Evolutionary conservation across 2,329 filamentous ascomycete genomes (phyloP).

Genomic region (Colletotrichum lini): DNA sequence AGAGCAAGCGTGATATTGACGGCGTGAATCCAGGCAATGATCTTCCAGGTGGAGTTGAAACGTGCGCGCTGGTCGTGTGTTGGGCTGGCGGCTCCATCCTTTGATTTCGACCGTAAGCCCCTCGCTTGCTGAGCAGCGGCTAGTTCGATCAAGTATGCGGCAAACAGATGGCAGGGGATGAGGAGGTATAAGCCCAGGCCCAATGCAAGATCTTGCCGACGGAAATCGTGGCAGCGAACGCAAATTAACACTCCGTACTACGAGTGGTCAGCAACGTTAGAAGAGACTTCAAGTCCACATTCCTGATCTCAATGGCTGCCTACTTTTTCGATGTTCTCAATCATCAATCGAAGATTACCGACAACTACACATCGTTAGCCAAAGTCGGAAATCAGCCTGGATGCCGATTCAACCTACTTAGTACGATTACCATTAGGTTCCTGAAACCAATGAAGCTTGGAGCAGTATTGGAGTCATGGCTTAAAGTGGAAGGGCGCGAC

Average conservation of each 20-base stretch:
- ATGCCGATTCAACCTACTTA: conserved; percentile 69
- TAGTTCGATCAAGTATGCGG: conserved; percentile 91
- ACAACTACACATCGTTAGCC: conserved; percentile 71
- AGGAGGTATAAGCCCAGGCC: conserved; percentile 86
- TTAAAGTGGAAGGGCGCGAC: conserved; percentile 83
- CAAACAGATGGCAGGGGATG: conserved; percentile 90
- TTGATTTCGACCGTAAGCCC: conserved; percentile 70
- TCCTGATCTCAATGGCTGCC: not conserved
- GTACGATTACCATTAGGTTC: conserved; percentile 94
- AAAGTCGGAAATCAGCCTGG: conserved; percentile 13
- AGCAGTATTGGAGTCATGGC: conserved; percentile 80
- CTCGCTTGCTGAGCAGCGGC: conserved; percentile 86
- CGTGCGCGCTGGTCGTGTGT: conserved; percentile 74
- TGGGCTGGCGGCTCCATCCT: conserved; percentile 66
- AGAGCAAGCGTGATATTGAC: conserved; percentile 88
- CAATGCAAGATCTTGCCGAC: conserved; percentile 80
- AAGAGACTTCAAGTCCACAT: conserved; percentile 16
- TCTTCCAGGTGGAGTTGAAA: conserved; percentile 83
- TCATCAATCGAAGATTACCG: conserved; percentile 92
- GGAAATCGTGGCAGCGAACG: conserved; percentile 89
- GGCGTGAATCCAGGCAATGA: conserved; percentile 85
- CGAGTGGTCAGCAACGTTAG: conserved; percentile 30
- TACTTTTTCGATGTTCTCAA: conserved; percentile 97
- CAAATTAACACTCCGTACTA: conserved; percentile 97
- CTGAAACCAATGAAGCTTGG: conserved; percentile 95